A percentile compares a stretch with the other conserved stretches of the same genome.
Evolutionary conservation across 2,329 filamentous ascomycete species (phyloP).

Genomic region (Fusarium penzigii): DNA sequence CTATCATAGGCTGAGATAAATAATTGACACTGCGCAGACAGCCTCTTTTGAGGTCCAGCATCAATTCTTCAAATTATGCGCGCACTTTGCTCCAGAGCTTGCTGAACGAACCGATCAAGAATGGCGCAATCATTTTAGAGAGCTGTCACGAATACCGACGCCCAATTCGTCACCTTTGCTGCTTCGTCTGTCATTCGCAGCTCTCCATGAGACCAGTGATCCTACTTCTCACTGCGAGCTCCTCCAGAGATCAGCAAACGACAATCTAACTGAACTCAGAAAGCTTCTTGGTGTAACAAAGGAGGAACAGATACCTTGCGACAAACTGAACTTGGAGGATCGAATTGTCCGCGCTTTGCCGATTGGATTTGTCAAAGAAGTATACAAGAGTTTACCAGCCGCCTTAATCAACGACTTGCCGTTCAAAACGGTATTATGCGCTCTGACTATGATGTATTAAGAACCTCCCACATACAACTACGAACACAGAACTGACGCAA

Average conservation of each 20-base stretch:
- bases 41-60: not conserved
- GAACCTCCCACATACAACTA: not conserved
- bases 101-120: too few relatives aligned
- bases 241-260: slow-evolving; percentile 1
- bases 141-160: too few relatives aligned
- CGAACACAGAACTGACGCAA: not conserved
- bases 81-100: too few relatives aligned
- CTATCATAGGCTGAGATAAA: too few relatives aligned
- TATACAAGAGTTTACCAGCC: not conserved
- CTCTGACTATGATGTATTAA: slow-evolving; percentile 3
- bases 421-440: not conserved
- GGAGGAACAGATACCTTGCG: not conserved
- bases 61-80: slow-evolving; percentile 2
- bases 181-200: too few relatives aligned
- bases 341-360: not conserved
- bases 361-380: not conserved
- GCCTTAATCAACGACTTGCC: slow-evolving; percentile 6
- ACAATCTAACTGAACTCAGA: slow-evolving; percentile 4
- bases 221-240: not conserved
- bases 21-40: not conserved
- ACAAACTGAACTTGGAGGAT: too few relatives aligned
- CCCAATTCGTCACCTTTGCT: too few relatives aligned
- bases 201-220: too few relatives aligned
- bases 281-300: slow-evolving; percentile 1
- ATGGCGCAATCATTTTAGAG: too few relatives aligned